These are phyloP conservation scores for Paracoccidioides brasiliensis DNA, from an alignment of 2,329 filamentous ascomycete species.

Conservation along the genomic window DNA sequence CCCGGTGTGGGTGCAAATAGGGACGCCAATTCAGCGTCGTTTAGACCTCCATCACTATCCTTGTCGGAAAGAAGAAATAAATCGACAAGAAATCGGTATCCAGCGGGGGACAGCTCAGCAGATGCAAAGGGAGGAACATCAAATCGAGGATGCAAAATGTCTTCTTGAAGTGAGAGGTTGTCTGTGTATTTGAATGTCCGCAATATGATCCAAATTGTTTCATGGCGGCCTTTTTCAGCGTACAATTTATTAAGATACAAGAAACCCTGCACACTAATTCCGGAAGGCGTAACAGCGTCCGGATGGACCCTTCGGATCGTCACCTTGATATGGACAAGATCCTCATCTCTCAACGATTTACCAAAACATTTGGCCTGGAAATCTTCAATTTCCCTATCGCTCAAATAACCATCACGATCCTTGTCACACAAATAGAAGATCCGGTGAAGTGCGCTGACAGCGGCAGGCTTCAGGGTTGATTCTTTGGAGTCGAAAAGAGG, in stretches of 20 bases:
- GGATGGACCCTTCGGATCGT: slow-evolving; percentile 61
- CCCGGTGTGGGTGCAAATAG: slow-evolving; percentile 90
- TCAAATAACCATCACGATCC: slow-evolving; percentile 86
- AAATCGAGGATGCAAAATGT: slow-evolving; percentile 82
- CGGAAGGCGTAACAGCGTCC: slow-evolving; percentile 49
- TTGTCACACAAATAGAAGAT: slow-evolving; percentile 96
- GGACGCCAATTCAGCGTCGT: slow-evolving; percentile 68
- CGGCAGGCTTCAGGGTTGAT: slow-evolving; percentile 70
- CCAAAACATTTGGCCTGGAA: slow-evolving; percentile 91
- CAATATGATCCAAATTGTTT: slow-evolving; percentile 96
- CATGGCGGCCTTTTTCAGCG: slow-evolving; percentile 91
- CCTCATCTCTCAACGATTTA: slow-evolving; percentile 65
- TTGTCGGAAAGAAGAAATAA: slow-evolving; percentile 91
- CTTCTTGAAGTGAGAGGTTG: slow-evolving; percentile 80
- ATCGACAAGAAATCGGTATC: slow-evolving; percentile 96
- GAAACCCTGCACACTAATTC: slow-evolving; percentile 74
- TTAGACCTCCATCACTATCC: slow-evolving; percentile 91
- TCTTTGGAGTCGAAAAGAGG: slow-evolving; percentile 97
- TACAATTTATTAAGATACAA: slow-evolving; percentile 89
- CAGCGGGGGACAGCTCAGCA: slow-evolving; percentile 82
- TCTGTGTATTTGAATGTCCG: slow-evolving; percentile 94
- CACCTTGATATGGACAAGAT: slow-evolving; percentile 81
- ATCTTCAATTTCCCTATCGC: slow-evolving; percentile 76
- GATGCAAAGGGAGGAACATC: slow-evolving; percentile 88
- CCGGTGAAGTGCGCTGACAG: slow-evolving; percentile 69